Conservation (phyloP, 2,329 filamentous ascomycete genomes). For the Ophiostoma piceae region DNA sequence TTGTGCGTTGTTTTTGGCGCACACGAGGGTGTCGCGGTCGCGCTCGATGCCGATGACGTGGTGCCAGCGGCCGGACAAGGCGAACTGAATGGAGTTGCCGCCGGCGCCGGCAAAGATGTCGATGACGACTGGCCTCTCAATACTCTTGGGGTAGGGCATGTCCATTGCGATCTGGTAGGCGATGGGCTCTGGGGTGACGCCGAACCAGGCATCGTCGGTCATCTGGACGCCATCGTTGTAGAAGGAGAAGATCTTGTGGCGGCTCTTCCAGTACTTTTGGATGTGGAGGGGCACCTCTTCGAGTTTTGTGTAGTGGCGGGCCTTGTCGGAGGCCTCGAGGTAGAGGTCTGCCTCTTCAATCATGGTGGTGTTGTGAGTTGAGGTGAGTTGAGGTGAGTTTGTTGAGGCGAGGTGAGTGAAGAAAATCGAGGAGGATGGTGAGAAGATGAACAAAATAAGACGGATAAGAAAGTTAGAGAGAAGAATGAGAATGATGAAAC, state of each 20-base stretch:
- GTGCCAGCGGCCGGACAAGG: constrained; percentile 70
- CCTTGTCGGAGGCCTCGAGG: constrained; percentile 52
- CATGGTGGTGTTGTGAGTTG: constrained; percentile 18
- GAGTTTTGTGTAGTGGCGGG: constrained; percentile 67
- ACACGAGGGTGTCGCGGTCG: constrained; percentile 71
- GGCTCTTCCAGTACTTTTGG: constrained; percentile 91
- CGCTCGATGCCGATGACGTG: constrained; percentile 86
- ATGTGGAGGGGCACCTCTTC: constrained; percentile 75
- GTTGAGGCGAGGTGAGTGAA: not conserved
- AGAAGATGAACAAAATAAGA: not conserved
- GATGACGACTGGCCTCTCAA: constrained; percentile 53
- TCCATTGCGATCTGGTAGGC: constrained; percentile 77
- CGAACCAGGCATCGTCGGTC: constrained; percentile 94
- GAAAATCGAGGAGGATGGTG: not conserved
- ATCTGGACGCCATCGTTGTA: constrained; percentile 87
- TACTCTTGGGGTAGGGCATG: constrained; percentile 51
- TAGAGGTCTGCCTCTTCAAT: constrained; percentile 44
- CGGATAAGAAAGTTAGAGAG: not conserved
- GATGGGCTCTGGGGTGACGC: constrained; percentile 88
- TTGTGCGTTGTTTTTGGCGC: constrained; percentile 85
- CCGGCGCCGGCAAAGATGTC: constrained; percentile 90
- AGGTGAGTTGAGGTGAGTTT: not conserved
- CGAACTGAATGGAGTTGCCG: constrained; percentile 93
- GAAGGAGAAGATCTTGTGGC: constrained; percentile 77
- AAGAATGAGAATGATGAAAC: not conserved